Percentiles rank a stretch among this genome's conserved stretches.
Conservation (phyloP, 306 rosid species). For the Malus sylvestris region DNA sequence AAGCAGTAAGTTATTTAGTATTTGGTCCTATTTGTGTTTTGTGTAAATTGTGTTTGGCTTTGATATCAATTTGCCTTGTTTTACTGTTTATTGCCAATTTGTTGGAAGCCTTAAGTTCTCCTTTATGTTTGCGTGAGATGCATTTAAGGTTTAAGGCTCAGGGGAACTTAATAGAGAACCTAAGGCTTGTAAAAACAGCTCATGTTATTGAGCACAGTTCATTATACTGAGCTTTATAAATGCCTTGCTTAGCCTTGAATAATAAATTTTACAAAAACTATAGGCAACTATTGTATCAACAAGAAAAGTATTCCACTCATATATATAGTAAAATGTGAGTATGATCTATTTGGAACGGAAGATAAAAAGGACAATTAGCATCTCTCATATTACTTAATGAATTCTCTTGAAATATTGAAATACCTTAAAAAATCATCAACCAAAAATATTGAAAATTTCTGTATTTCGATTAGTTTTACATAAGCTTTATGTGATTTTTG, state of each 20-base stretch:
- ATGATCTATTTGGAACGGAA: too few relatives aligned
- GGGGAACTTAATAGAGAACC: background rate
- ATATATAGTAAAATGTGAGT: too few relatives aligned
- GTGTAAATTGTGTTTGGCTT: background rate
- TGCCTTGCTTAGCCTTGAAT: background rate
- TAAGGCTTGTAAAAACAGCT: background rate
- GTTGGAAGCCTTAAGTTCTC: background rate
- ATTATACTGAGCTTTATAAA: background rate
- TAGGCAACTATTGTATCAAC: too few relatives aligned
- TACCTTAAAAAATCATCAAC: too few relatives aligned
- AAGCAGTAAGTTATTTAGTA: conserved; percentile 41
- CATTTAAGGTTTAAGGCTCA: background rate
- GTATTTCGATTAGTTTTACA: too few relatives aligned
- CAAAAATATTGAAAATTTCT: too few relatives aligned
- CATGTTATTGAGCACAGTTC: too few relatives aligned
- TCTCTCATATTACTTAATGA: too few relatives aligned
- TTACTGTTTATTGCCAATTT: background rate
- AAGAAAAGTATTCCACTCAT: too few relatives aligned
- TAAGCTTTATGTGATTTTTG: too few relatives aligned
- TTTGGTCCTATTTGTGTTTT: background rate
- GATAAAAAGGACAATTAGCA: too few relatives aligned
- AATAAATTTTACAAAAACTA: background rate
- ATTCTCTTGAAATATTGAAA: too few relatives aligned
- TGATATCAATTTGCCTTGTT: background rate
- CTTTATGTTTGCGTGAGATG: background rate